phyloP scores from a whole-genome alignment of 1,284 basidiomycete species.

The Ganoderma sp. region DNA sequence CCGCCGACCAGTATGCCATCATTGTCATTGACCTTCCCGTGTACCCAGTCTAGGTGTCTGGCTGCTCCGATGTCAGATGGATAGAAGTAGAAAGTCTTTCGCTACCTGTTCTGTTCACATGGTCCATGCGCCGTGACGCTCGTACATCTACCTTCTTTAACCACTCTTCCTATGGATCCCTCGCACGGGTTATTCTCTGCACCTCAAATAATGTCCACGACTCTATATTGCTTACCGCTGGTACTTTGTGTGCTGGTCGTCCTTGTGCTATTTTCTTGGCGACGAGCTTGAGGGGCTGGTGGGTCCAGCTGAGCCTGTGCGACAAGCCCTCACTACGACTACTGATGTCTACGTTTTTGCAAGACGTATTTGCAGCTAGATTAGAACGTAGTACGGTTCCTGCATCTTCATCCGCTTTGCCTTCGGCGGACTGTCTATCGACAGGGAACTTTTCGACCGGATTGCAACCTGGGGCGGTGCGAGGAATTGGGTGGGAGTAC shows the following conservation, averaged over 20 bases:
- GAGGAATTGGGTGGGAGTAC: neutral
- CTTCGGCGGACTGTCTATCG: neutral
- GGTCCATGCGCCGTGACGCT: too few relatives aligned
- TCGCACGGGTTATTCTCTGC: too few relatives aligned
- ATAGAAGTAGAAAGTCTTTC: too few relatives aligned
- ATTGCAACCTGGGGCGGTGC: neutral
- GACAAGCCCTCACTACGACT: neutral
- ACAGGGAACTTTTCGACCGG: neutral
- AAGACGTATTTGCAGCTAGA: neutral
- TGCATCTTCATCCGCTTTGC: neutral
- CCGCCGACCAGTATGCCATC: conserved; percentile 43
- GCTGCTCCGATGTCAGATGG: too few relatives aligned
- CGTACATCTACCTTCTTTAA: too few relatives aligned
- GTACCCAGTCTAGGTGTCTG: too few relatives aligned
- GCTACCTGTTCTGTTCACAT: too few relatives aligned
- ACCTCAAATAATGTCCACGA: too few relatives aligned
- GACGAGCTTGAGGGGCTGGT: neutral
- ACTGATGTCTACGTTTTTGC: neutral
- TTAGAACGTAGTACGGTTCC: neutral
- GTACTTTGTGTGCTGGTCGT: neutral
- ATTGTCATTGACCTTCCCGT: conserved; percentile 43
- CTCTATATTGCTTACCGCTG: too few relatives aligned
- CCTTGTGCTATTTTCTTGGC: neutral
- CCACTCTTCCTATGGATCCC: too few relatives aligned
- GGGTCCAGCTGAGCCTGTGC: neutral